Evolutionary conservation across 345 rosid genomes (phyloP).

Genomic region (Populus alba): DNA sequence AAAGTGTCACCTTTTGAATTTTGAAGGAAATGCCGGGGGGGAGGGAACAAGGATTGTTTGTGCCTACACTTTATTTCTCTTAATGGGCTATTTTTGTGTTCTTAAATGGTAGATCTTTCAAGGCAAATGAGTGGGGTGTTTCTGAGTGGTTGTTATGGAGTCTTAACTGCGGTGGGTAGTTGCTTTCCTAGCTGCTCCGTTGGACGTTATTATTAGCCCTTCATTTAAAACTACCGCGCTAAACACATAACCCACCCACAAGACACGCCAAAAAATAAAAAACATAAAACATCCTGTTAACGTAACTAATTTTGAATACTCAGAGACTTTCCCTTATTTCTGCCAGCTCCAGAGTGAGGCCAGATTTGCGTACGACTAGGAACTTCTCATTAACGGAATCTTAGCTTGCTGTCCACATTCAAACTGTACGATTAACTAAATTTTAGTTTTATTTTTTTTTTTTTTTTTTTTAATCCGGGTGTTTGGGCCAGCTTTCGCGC

Average conservation of each 20-base stretch:
- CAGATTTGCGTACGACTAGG: too few relatives aligned
- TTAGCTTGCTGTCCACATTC: too few relatives aligned
- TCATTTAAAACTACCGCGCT: constrained; percentile 47
- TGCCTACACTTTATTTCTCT: neutral
- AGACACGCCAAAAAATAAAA: neutral
- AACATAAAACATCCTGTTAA: neutral
- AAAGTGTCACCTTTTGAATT: neutral
- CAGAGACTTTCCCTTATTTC: too few relatives aligned
- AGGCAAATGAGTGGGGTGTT: neutral
- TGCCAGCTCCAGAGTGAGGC: too few relatives aligned
- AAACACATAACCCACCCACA: neutral
- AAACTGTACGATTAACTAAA: too few relatives aligned
- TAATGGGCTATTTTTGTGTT: neutral
- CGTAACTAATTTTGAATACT: neutral
- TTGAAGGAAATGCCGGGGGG: neutral
- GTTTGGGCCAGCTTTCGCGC: too few relatives aligned
- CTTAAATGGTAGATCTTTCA: neutral
- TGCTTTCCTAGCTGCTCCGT: constrained; percentile 18
- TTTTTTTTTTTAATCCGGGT: too few relatives aligned
- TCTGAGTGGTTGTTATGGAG: constrained; percentile 28
- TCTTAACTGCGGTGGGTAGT: constrained; percentile 21
- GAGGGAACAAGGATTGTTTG: neutral
- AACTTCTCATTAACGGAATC: too few relatives aligned
- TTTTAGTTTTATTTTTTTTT: too few relatives aligned
- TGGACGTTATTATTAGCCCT: constrained; percentile 23